These are phyloP conservation scores for Picea abies DNA, from an alignment of 83 land plant genomes.

Conservation along the genomic window DNA sequence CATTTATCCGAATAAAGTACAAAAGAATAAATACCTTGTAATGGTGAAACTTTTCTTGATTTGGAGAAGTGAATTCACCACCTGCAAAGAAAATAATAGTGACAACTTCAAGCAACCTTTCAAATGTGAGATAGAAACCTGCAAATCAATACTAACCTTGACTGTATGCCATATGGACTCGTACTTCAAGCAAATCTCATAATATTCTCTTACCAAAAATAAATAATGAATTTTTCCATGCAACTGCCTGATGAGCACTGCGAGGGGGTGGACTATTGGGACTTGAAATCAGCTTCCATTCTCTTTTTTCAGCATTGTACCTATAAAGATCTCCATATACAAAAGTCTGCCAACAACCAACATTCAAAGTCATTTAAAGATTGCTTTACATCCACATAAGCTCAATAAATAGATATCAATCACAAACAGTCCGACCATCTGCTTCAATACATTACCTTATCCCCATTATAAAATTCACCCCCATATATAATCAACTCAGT, in stretches of 20 bases:
- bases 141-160: not conserved
- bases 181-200: not conserved
- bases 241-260: conserved; percentile 98
- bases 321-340: conserved; percentile 97
- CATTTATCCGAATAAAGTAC: not conserved
- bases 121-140: not conserved
- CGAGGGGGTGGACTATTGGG: conserved; percentile 99
- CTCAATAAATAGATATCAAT: not conserved
- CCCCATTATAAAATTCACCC: conserved; percentile 97
- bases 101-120: not conserved
- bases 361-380: not conserved
- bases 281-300: conserved; percentile 96
- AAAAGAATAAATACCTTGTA: conserved; percentile 74
- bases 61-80: conserved; percentile 97
- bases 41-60: conserved; percentile 98
- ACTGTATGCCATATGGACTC: not conserved
- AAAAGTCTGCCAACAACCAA: conserved; percentile 65
- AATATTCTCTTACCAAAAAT: conserved; percentile 73
- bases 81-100: conserved; percentile 46
- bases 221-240: conserved; percentile 93
- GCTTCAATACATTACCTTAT: conserved; percentile 61
- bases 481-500: conserved; percentile 94
- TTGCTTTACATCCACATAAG: conserved; percentile 2
- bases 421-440: not conserved
- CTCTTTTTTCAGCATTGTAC: conserved; percentile 86